Base-by-base conservation (phyloP, 2,329 filamentous ascomycete species). In the Chaetomium globosum region DNA sequence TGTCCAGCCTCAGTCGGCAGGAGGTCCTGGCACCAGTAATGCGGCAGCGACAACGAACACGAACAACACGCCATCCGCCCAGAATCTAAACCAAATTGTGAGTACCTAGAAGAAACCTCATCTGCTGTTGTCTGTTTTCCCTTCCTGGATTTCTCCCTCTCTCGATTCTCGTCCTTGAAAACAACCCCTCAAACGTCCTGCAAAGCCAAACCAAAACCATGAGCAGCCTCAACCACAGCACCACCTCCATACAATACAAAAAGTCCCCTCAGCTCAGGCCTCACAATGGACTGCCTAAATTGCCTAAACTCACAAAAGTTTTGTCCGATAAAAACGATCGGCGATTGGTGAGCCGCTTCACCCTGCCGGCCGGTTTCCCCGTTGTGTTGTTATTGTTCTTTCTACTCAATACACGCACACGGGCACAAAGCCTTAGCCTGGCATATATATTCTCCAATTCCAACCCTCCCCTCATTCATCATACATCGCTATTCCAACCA, bases 51-150 rank as follows among this genome's bases (percentile, higher is more conserved):
- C 69, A 23, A 36, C 67, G 26, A 64, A 31, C 58, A 21, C 79
- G 0, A 72, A 76, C 19, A 66, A 78, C 1, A 73, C 78, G 23
- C 76, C 92, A 79, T 92, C 90, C 2, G 92, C 94, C 68, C 92
- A 96, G 73, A 96, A 97, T 74, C 78, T 97, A 1, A 98, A 98
- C 73, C 93, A 97, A 72, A 98, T 98, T 78, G 94, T 97, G 84
- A 85, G 93, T 81, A 33, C 49, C 28, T 64, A 26, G 43, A 28
- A 59, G 30, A 48, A 28, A 59, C 48, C 16, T 26, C 23, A 16
- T 51, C 1, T 51, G 21, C 28, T 16, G 26, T 19, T 43, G 31
- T 56, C 4, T 43, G 21, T 21, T 33, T 53, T 19, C 7, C 19
- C 12, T 8, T 16, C 5, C n/a, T 28, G 13, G 4, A 16, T 28